These are phyloP conservation scores for Aspergillus steynii DNA, from an alignment of 495 filamentous ascomycete genomes.

Conservation along the genomic window DNA sequence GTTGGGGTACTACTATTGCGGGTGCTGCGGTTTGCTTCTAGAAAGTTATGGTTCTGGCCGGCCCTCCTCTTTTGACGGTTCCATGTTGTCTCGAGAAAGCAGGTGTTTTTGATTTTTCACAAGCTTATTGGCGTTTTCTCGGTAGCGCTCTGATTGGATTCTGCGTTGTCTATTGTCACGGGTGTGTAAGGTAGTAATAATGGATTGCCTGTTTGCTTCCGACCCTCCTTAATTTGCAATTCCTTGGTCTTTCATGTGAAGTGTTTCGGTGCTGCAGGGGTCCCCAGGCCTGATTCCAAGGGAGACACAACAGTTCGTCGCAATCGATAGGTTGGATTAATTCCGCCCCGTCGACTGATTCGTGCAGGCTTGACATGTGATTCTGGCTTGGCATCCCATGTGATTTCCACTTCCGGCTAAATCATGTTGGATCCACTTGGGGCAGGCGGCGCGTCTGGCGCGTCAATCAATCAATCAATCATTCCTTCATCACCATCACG, in stretches of 20 bases:
- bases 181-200: neutral
- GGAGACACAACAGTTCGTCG: too few species aligned
- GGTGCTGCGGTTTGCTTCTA: slow-evolving; percentile 2
- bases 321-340: too few species aligned
- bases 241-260: too few species aligned
- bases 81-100: slow-evolving; percentile 1
- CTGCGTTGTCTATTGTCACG: neutral
- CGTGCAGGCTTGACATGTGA: slow-evolving; percentile 9
- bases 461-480: neutral
- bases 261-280: too few species aligned
- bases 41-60: slow-evolving; percentile 3
- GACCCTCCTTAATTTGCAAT: too few species aligned
- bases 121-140: neutral
- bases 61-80: neutral
- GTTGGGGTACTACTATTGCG: neutral
- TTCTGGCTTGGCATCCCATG: slow-evolving; percentile 2
- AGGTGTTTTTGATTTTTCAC: slow-evolving; percentile 4
- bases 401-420: slow-evolving; percentile 5
- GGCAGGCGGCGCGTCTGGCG: slow-evolving; percentile 3
- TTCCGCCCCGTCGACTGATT: slow-evolving; percentile 1
- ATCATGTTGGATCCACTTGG: slow-evolving; percentile 6
- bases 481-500: neutral
- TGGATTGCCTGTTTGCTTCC: too few species aligned
- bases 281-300: too few species aligned
- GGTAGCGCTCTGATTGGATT: neutral